Conservation (phyloP, 805 yeast species). For the Zygosaccharomyces pseudorouxii region DNA sequence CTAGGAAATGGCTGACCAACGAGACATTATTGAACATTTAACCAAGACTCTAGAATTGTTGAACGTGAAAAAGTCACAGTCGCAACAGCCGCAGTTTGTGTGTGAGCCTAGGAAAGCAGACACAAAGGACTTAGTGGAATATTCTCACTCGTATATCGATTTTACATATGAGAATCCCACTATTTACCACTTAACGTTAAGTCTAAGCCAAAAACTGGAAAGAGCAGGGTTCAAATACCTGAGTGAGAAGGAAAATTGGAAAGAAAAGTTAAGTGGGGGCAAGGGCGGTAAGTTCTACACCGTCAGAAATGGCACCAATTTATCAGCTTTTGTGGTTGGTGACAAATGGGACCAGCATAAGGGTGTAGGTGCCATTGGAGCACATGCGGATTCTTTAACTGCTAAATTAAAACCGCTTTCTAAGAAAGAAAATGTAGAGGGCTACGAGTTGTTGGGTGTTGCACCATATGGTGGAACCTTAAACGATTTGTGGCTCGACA, state of each 20-base stretch:
- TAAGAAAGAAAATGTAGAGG: constrained; percentile 55
- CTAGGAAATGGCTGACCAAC: neutral
- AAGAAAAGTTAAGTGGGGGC: constrained; percentile 18
- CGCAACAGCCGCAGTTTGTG: constrained; percentile 1
- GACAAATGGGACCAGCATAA: constrained; percentile 55
- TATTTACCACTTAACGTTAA: constrained; percentile 62
- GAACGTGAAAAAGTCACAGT: constrained; percentile 13
- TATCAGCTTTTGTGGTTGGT: constrained; percentile 70
- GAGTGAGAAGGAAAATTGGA: constrained; percentile 51
- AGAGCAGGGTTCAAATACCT: constrained; percentile 60
- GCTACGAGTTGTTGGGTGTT: constrained; percentile 73
- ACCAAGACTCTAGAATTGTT: constrained; percentile 27
- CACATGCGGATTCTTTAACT: constrained; percentile 73
- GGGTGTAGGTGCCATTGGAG: constrained; percentile 67
- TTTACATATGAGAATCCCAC: constrained; percentile 74
- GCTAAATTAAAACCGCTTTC: constrained; percentile 70
- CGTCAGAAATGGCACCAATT: constrained; percentile 59
- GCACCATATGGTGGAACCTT: constrained; percentile 80
- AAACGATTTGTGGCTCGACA: constrained; percentile 67
- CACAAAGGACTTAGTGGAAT: constrained; percentile 18
- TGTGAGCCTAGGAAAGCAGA: neutral
- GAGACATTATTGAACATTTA: constrained; percentile 22
- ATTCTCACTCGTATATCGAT: constrained; percentile 53
- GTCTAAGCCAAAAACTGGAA: constrained; percentile 46
- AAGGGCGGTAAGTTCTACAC: constrained; percentile 59